A percentile compares a stretch with the other conserved stretches of the same genome.
phyloP scores from a whole-genome alignment of 1,284 basidiomycete species.

The Ganoderma lingzhi region DNA sequence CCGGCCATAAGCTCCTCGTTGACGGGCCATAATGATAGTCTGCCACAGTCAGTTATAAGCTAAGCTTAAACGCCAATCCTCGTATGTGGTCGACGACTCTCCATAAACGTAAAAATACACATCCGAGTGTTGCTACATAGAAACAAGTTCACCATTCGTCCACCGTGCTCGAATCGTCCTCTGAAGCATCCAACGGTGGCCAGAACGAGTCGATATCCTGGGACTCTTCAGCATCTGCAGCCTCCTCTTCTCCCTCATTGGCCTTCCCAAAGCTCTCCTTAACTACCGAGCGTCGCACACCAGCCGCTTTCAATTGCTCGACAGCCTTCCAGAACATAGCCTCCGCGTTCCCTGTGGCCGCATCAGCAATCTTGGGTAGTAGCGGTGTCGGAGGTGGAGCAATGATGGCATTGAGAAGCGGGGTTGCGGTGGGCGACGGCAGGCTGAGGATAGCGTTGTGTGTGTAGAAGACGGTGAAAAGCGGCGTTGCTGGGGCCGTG shows the following conservation, averaged over 20 bases:
- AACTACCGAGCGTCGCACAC: constrained; percentile 20
- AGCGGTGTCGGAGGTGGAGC: constrained; percentile 50
- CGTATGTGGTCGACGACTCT: no score
- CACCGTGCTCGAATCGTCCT: constrained; percentile 34
- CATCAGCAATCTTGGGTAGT: constrained; percentile 65
- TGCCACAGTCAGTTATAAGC: no score
- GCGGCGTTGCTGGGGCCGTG: constrained; percentile 41
- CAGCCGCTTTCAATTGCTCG: constrained; percentile 33
- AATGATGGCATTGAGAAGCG: constrained; percentile 43
- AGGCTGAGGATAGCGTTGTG: constrained; percentile 44
- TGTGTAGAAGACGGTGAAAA: constrained; percentile 66
- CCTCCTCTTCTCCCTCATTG: constrained; percentile 12
- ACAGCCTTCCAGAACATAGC: constrained; percentile 64
- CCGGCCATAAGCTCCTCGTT: no score
- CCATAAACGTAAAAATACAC: not conserved
- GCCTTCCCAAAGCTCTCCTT: constrained; percentile 4
- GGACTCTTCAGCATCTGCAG: constrained; percentile 22
- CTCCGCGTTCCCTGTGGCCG: constrained; percentile 66
- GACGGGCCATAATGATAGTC: no score
- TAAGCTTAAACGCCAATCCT: no score
- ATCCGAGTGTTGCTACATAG: not conserved
- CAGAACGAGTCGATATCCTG: constrained; percentile 43
- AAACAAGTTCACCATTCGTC: constrained; percentile 36
- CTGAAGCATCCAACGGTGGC: constrained; percentile 43
- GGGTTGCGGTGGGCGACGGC: constrained; percentile 12